Evolutionary conservation across 1,284 basidiomycete genomes (phyloP).

Genomic region (Mycosarcoma maydis): DNA sequence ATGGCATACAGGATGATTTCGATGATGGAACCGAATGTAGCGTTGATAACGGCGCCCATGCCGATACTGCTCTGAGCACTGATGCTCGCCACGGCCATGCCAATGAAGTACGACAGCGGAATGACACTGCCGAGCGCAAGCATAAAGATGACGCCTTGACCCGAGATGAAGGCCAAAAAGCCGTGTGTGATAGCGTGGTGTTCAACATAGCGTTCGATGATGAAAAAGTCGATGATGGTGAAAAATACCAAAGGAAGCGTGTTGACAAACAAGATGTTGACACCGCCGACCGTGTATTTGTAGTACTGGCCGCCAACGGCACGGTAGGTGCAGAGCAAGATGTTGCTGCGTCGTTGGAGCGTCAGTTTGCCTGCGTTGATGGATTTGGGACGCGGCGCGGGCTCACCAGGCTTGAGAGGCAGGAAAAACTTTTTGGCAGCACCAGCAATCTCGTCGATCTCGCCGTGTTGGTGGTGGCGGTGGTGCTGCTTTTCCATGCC

Average conservation of each 20-base stretch:
- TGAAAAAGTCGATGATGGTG: conserved; percentile 90
- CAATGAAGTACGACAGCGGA: conserved; percentile 97
- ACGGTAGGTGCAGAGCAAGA: conserved; percentile 92
- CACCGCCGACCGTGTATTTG: conserved; percentile 98
- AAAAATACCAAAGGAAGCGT: conserved; percentile 92
- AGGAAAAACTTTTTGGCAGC: conserved; percentile 44
- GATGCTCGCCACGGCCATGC: conserved; percentile 99
- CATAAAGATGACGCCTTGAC: conserved; percentile 83
- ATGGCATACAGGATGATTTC: conserved; percentile 94
- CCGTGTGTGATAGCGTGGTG: conserved; percentile 71
- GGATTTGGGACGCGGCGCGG: conserved; percentile 66
- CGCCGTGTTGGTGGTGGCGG: conserved; percentile 34
- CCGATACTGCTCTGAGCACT: conserved; percentile 97
- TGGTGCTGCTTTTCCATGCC: conserved; percentile 46
- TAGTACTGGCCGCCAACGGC: conserved; percentile 92
- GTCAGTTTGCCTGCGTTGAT: conserved; percentile 70
- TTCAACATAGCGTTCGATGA: conserved; percentile 80
- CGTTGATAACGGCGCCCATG: conserved; percentile 99
- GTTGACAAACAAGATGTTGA: conserved; percentile 98
- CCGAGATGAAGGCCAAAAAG: conserved; percentile 77
- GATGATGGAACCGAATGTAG: conserved; percentile 97
- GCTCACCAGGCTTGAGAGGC: conserved; percentile 67
- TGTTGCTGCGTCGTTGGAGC: conserved; percentile 71
- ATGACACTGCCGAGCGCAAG: conserved; percentile 90
- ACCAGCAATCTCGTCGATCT: conserved; percentile 60